phyloP scores from a whole-genome alignment of 306 rosid species.

The Prunus dulcis region DNA sequence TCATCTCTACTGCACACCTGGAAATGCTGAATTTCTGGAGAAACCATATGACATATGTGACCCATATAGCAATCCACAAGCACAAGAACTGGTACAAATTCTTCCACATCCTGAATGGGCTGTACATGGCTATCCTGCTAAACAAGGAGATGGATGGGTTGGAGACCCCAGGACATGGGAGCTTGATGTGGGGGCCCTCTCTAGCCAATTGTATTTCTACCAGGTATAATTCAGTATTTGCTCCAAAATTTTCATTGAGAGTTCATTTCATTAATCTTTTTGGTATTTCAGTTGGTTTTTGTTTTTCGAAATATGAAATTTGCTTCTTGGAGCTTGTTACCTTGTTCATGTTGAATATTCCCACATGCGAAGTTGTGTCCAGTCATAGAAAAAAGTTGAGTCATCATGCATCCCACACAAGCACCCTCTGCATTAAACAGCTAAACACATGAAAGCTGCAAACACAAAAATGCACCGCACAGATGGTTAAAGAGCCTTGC shows the following conservation, averaged over 20 bases:
- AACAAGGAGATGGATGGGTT: slow-evolving; percentile 57
- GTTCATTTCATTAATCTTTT: neutral
- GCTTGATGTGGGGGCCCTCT: slow-evolving; percentile 55
- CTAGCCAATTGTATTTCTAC: slow-evolving; percentile 47
- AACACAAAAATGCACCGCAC: neutral
- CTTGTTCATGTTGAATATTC: neutral
- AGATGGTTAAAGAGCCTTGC: neutral
- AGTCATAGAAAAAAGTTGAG: neutral
- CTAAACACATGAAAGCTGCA: neutral
- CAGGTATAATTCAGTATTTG: slow-evolving; percentile 33
- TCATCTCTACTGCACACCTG: slow-evolving; percentile 53
- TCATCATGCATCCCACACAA: neutral
- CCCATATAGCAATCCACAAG: slow-evolving; percentile 59
- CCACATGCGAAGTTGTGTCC: neutral
- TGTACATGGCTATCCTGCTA: slow-evolving; percentile 48
- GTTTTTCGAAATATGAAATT: neutral
- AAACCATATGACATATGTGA: slow-evolving; percentile 51
- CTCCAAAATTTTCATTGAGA: neutral
- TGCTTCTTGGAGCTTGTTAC: neutral
- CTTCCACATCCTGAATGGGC: slow-evolving; percentile 65
- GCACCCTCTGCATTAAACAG: neutral
- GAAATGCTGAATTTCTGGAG: slow-evolving; percentile 41
- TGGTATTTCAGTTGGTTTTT: neutral
- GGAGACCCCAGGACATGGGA: slow-evolving; percentile 56
- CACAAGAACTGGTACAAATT: slow-evolving; percentile 56